Evolutionary conservation across 257 asterid species (phyloP), one percentile per base, ranked within the genome.

Genomic region (Henckelia pumila): DNA sequence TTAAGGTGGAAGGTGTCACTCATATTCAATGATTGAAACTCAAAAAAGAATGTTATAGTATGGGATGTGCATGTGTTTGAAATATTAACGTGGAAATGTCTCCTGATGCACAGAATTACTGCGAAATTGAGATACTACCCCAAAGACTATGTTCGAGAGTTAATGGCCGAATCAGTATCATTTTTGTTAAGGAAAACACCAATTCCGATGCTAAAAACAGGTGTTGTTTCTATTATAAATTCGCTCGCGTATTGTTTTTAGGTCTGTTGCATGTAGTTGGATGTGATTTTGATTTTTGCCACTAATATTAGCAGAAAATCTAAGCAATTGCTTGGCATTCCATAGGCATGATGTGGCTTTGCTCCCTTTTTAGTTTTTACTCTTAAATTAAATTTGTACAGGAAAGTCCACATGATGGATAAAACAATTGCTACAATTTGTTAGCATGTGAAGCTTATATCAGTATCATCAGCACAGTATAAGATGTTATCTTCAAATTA

Each of bases 141-240:
- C 20, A 86, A 81, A 75, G 92, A 87, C 75, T 80, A 83, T 74
- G 76, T 93, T 53, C 95, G 86, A 35, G 94, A 89, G 70, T 83
- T 88, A 70, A 87, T 90, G 95, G 96, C 97, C 0, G 88, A 86
- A 81, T 85, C 97, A 3, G 80, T 86, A 35, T 88, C 99, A 47
- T 88, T 84, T 82, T 67, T 88, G 64, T 81, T 93, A 53, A 88
- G 96, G 85, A 91, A 83, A 72, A 80, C 92, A 59, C 83, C 95
- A 22, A 50, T 74, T 28, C 68, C 80, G 73, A 87, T 84, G 73
- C 88, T 84, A 69, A 82, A 70, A 74, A 83, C 80, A 90, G 95
- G 97, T 93, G 84, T 47, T 63, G 11, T 61, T 26, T 77, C 58
- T 66, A 58, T 24, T 6, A 11, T 6, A 52, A 11, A 16, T 68